phyloP scores from a whole-genome alignment of 768 basidiomycete genomes.

The Leccinum pellstonianum region DNA sequence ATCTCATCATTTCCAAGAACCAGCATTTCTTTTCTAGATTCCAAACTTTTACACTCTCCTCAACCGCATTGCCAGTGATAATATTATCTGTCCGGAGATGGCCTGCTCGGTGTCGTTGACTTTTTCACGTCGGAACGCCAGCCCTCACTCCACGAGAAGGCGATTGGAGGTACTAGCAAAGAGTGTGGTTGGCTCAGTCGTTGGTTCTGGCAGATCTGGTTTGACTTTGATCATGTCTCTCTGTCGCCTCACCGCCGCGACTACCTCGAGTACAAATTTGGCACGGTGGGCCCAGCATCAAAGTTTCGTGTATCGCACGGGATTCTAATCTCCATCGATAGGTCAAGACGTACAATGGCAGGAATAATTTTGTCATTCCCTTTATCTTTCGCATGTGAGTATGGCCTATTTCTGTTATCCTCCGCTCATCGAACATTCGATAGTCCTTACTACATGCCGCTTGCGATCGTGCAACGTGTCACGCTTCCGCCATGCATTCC shows the following conservation, averaged over 20 bases:
- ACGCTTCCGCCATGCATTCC: slow-evolving; percentile 55
- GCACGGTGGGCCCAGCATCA: slow-evolving; percentile 48
- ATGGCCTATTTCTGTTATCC: background rate
- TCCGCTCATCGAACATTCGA: background rate
- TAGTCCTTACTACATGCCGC: slow-evolving; percentile 71
- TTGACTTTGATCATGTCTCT: slow-evolving; percentile 55
- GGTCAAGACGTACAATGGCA: slow-evolving; percentile 52
- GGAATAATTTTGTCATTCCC: slow-evolving; percentile 68
- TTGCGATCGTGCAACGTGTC: slow-evolving; percentile 61
- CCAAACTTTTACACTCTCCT: slow-evolving; percentile 64
- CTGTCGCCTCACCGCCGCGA: slow-evolving; percentile 58
- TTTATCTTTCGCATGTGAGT: slow-evolving; percentile 62
- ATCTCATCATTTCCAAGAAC: background rate
- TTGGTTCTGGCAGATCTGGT: slow-evolving; percentile 80
- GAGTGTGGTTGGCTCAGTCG: slow-evolving; percentile 63
- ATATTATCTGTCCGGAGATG: slow-evolving; percentile 58
- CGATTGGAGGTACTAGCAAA: slow-evolving; percentile 61
- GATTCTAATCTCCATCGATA: slow-evolving; percentile 15
- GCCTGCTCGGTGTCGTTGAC: slow-evolving; percentile 65
- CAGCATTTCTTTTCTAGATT: slow-evolving; percentile 38
- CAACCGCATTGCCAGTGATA: slow-evolving; percentile 54
- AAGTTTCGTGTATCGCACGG: background rate
- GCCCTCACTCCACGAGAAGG: slow-evolving; percentile 53
- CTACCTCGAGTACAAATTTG: slow-evolving; percentile 78
- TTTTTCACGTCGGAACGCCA: slow-evolving; percentile 66